phyloP scores from a whole-genome alignment of 352 stramenopile species.

The Halophytophthora polymorphica region DNA sequence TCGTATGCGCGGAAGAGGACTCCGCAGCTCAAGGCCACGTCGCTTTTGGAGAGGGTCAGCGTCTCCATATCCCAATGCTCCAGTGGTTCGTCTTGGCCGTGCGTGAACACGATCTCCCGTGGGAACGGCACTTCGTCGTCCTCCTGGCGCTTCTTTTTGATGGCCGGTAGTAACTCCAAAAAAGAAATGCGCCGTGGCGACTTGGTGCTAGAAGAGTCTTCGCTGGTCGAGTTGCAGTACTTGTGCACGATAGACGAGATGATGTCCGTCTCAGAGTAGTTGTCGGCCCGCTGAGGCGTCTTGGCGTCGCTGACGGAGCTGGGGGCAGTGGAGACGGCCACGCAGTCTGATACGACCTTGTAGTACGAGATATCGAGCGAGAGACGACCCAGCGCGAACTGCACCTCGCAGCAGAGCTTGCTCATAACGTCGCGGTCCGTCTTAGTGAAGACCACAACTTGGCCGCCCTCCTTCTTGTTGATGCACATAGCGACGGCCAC shows the following conservation, averaged over 20 bases:
- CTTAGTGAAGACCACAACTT: constrained; percentile 69
- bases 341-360: constrained; percentile 58
- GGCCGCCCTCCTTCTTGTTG: constrained; percentile 82
- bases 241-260: constrained; percentile 65
- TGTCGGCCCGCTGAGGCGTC: constrained; percentile 20
- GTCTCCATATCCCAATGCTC: constrained; percentile 59
- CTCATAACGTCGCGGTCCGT: constrained; percentile 54
- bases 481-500: constrained; percentile 84
- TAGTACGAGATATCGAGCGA: constrained; percentile 80
- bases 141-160: constrained; percentile 47
- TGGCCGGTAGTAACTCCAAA: constrained; percentile 17
- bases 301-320: constrained; percentile 18
- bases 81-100: constrained; percentile 37
- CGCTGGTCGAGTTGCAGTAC: constrained; percentile 30
- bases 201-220: constrained; percentile 6
- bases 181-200: constrained; percentile 18
- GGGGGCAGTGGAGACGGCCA: constrained; percentile 11
- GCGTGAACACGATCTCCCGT: constrained; percentile 47
- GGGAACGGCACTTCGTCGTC: constrained; percentile 56
- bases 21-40: constrained; percentile 40
- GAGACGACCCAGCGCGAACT: constrained; percentile 60
- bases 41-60: constrained; percentile 26
- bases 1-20: constrained; percentile 49
- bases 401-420: constrained; percentile 61
- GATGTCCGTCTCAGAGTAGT: constrained; percentile 50